Base-by-base conservation (phyloP, 2,329 filamentous ascomycete species). In the Apiospora arundinis region DNA sequence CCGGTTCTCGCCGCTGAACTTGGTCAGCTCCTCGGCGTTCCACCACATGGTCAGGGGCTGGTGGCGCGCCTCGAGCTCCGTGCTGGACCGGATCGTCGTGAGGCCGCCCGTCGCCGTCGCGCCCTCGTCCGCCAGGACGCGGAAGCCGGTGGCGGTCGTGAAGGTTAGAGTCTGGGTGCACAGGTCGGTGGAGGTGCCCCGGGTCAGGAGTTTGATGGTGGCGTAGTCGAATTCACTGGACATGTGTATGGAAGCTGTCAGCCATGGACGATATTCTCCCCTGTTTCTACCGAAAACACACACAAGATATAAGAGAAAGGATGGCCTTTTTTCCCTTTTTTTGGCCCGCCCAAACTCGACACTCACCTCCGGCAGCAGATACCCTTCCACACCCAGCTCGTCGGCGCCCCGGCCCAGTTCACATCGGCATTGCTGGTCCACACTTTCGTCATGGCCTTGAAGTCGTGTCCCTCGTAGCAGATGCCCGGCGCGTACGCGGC, bases 1-100 rank as follows among this genome's bases (percentile, higher is more conserved):
- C 48, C n/a, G 4, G n/a, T 25, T 9, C 1, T 52, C 48, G n/a
- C n/a, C 11, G 48, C 23, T 14, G 48, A 52, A 25, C 48, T 25
- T 23, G n/a, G 6, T 9, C 48, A 52, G 21, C n/a, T 25, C 48
- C 3, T 25, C 48, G 23, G 11, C 7, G 48, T 52, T 52, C 48
- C 48, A 52, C 48, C 48, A 52, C 48, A 52, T 52, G 48, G 48
- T 52, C n/a, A 52, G 25, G n/a, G 48, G 48, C 48, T 52, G 48
- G 48, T 52, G n/a, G n/a, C 48, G 48, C 48, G 48, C 48, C 48
- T 52, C 48, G 48, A 52, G 48, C 48, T 23, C 48, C 23, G 48
- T 52, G 48, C 48, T 25, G n/a, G 48, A 14, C n/a, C 48, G n/a
- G 48, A 52, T 52, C 48, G 48, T 52, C 48, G n/a, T 52, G n/a